A percentile compares a stretch with the other conserved stretches of the same genome.
These are phyloP conservation scores for Trifolium dubium DNA, from an alignment of 306 rosid species.

Conservation along the genomic window DNA sequence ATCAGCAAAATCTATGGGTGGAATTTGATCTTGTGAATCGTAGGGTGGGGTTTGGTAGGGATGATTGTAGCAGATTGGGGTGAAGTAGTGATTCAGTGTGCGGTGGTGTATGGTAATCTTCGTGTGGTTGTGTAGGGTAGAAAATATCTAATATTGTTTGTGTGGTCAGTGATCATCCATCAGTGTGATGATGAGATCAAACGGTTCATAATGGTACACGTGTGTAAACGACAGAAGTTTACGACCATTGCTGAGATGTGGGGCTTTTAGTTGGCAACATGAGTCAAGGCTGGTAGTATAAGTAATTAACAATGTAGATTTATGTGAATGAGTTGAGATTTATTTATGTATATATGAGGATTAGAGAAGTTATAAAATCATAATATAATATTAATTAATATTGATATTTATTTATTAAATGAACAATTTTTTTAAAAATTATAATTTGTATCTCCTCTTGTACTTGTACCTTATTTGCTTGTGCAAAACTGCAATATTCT, in stretches of 20 bases:
- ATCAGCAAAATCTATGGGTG: slow-evolving; percentile 86
- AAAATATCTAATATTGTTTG: slow-evolving; percentile 12
- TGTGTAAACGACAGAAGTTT: slow-evolving; percentile 31
- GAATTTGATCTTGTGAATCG: slow-evolving; percentile 75
- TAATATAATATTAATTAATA: slow-evolving; percentile 16
- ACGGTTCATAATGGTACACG: slow-evolving; percentile 40
- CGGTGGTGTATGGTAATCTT: slow-evolving; percentile 15
- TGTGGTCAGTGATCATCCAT: slow-evolving; percentile 26
- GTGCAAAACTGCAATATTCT: too few species aligned
- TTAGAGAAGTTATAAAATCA: slow-evolving; percentile 9
- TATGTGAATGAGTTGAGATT: slow-evolving; percentile 44
- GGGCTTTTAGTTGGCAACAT: slow-evolving; percentile 18
- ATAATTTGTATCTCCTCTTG: too few species aligned
- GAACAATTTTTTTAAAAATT: too few species aligned
- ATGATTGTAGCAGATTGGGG: slow-evolving; percentile 67
- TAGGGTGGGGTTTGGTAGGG: slow-evolving; percentile 76
- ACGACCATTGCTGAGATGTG: slow-evolving; percentile 28
- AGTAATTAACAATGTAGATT: slow-evolving; percentile 19
- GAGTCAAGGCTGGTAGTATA: slow-evolving; percentile 18
- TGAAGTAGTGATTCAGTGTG: background rate
- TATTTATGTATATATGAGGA: slow-evolving; percentile 53
- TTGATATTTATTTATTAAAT: background rate
- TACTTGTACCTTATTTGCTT: too few species aligned
- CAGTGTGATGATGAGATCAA: slow-evolving; percentile 5
- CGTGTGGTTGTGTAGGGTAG: slow-evolving; percentile 18